Conservation (phyloP, 1,284 basidiomycete species). For the Ustilago trichophora region DNA sequence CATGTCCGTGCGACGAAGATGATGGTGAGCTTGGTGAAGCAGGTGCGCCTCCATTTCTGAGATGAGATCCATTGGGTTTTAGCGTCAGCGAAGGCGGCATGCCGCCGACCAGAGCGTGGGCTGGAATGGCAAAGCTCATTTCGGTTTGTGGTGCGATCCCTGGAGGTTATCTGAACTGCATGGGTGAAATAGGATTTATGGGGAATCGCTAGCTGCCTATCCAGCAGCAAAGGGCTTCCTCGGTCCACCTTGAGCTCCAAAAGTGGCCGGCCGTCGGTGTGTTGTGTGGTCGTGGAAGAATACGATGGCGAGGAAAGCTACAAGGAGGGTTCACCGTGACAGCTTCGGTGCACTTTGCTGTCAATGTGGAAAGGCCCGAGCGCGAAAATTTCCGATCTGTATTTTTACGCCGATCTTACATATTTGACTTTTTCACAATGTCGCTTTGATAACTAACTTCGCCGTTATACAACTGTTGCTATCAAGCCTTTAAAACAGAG, state of each 20-base stretch:
- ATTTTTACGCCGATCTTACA: too few species aligned
- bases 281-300: too few species aligned
- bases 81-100: not conserved
- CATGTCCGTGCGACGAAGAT: constrained; percentile 25
- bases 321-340: not conserved
- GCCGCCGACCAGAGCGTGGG: constrained; percentile 10
- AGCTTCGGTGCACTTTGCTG: not conserved
- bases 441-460: too few species aligned
- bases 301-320: not conserved
- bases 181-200: too few species aligned
- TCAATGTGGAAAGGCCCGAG: not conserved
- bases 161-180: not conserved
- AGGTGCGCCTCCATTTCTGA: constrained; percentile 3
- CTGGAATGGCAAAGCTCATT: constrained; percentile 30
- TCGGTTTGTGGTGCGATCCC: not conserved
- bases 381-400: too few species aligned
- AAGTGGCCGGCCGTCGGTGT: too few species aligned
- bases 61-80: constrained; percentile 13
- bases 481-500: too few species aligned
- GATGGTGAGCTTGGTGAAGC: constrained; percentile 10
- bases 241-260: too few species aligned
- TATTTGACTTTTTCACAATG: too few species aligned
- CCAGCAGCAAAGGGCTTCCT: too few species aligned
- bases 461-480: too few species aligned
- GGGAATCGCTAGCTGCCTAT: too few species aligned